Percentiles rank a stretch among this genome's conserved stretches.
Evolutionary conservation across 1,284 basidiomycete species (phyloP).

Genomic region (Puccinia horiana): DNA sequence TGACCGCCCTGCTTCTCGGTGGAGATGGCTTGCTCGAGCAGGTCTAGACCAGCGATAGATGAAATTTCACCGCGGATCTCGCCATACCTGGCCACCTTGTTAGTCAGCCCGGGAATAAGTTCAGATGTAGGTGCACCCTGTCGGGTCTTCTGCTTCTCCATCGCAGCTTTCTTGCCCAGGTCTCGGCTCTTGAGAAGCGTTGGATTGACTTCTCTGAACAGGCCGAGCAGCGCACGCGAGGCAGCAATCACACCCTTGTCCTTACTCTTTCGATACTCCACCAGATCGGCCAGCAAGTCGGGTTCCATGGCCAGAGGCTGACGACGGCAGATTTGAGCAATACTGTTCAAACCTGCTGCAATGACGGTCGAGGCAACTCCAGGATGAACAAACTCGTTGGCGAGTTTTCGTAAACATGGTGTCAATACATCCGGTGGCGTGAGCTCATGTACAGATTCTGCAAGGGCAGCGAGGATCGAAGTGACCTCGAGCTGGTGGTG

Average conservation of each 20-base stretch:
- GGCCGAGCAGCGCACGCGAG: slow-evolving; percentile 78
- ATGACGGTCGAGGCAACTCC: slow-evolving; percentile 89
- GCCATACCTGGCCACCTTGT: slow-evolving; percentile 52
- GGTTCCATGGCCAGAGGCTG: slow-evolving; percentile 95
- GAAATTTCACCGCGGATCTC: slow-evolving; percentile 67
- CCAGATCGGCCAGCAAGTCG: slow-evolving; percentile 84
- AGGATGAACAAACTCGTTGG: slow-evolving; percentile 94
- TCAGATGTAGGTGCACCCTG: slow-evolving; percentile 39
- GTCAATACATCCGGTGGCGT: slow-evolving; percentile 90
- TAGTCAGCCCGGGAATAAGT: slow-evolving; percentile 46
- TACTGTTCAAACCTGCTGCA: slow-evolving; percentile 90
- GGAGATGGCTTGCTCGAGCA: slow-evolving; percentile 82
- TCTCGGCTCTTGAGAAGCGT: slow-evolving; percentile 86
- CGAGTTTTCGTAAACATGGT: slow-evolving; percentile 86
- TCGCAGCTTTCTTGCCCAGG: slow-evolving; percentile 62
- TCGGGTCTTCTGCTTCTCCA: slow-evolving; percentile 36
- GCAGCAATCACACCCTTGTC: slow-evolving; percentile 92
- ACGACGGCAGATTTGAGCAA: slow-evolving; percentile 85
- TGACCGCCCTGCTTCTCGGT: slow-evolving; percentile 61
- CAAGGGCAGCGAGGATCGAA: slow-evolving; percentile 88
- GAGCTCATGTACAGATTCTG: slow-evolving; percentile 91
- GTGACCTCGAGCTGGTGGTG: slow-evolving; percentile 93
- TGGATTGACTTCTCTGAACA: slow-evolving; percentile 97
- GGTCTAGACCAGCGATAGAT: slow-evolving; percentile 83
- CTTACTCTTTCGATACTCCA: slow-evolving; percentile 90